Percentiles rank a stretch among this genome's conserved stretches.
phyloP scores from a whole-genome alignment of 352 stramenopile genomes.

The Phytophthora pluvialis region DNA sequence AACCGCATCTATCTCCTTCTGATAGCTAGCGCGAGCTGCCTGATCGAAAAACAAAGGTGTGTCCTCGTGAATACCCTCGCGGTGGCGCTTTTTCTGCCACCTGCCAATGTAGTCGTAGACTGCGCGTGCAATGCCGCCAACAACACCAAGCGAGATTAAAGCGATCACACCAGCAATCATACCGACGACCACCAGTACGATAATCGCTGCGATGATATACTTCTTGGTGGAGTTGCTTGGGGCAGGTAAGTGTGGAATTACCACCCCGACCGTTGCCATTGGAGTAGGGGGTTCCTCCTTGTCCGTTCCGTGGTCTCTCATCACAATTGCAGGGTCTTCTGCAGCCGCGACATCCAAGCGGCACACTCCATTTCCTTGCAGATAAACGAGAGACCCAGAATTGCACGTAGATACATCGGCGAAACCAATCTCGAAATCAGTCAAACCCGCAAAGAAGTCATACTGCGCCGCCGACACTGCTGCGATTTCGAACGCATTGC shows the following conservation, averaged over 20 bases:
- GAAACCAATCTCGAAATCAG: slow-evolving; percentile 61
- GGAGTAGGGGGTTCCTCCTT: slow-evolving; percentile 26
- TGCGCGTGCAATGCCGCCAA: slow-evolving; percentile 40
- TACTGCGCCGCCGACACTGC: slow-evolving; percentile 60
- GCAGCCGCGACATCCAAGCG: slow-evolving; percentile 45
- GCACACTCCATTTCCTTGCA: slow-evolving; percentile 65
- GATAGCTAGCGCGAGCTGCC: slow-evolving; percentile 59
- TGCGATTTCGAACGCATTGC: slow-evolving; percentile 65
- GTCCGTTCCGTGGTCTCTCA: slow-evolving; percentile 25
- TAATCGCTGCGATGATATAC: slow-evolving; percentile 53
- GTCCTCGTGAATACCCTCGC: slow-evolving; percentile 69
- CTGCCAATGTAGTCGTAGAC: slow-evolving; percentile 53
- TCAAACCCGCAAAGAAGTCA: slow-evolving; percentile 71
- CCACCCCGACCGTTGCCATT: slow-evolving; percentile 44
- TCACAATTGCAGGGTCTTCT: slow-evolving; percentile 42
- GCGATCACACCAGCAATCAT: slow-evolving; percentile 34
- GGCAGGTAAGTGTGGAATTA: slow-evolving; percentile 39
- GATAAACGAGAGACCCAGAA: slow-evolving; percentile 53
- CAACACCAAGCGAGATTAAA: slow-evolving; percentile 44
- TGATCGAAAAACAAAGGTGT: slow-evolving; percentile 79
- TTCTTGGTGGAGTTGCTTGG: slow-evolving; percentile 44
- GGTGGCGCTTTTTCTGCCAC: slow-evolving; percentile 42
- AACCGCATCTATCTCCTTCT: slow-evolving; percentile 61
- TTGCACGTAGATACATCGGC: slow-evolving; percentile 55
- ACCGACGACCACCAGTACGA: slow-evolving; percentile 45